A percentile compares a stretch with the other conserved stretches of the same genome.
These are phyloP conservation scores for Apophysomyces elegans DNA, from an alignment of 371 early-diverging fungal genomes.

Conservation along the genomic window DNA sequence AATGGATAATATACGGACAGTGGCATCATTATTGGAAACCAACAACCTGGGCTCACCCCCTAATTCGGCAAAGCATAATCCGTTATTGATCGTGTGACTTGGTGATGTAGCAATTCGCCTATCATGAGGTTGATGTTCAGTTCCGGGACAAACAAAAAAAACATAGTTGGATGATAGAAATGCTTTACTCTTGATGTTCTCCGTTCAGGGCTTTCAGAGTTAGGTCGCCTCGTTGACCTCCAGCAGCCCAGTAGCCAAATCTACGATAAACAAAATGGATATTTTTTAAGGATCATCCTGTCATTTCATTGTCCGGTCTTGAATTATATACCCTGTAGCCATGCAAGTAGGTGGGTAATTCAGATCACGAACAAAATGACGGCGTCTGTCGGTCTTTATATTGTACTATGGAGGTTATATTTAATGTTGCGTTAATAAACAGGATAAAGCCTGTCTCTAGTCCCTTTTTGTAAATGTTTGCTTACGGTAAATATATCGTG, in stretches of 20 bases:
- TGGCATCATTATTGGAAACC: slow-evolving; percentile 94
- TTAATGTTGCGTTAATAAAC: not conserved
- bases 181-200: slow-evolving; percentile 61
- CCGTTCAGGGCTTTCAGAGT: slow-evolving; percentile 75
- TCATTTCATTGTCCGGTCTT: slow-evolving; percentile 5
- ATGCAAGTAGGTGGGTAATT: slow-evolving; percentile 85
- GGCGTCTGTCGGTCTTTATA: slow-evolving; percentile 54
- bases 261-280: slow-evolving; percentile 28
- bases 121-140: not conserved
- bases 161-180: not conserved
- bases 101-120: slow-evolving; percentile 78
- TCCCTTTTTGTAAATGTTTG: not conserved
- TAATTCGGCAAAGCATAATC: slow-evolving; percentile 76
- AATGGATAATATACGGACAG: slow-evolving; percentile 84
- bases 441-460: not conserved
- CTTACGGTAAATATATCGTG: slow-evolving; percentile 40
- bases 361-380: slow-evolving; percentile 59
- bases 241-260: slow-evolving; percentile 84
- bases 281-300: not conserved
- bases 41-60: slow-evolving; percentile 69
- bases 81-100: slow-evolving; percentile 91
- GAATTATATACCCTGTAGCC: slow-evolving; percentile 60
- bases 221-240: slow-evolving; percentile 89
- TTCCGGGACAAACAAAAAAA: not conserved
- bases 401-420: slow-evolving; percentile 48